Evolutionary conservation across 257 asterid species (phyloP), one percentile per base, ranked within the genome.

Genomic region (Solanum clarkiae): DNA sequence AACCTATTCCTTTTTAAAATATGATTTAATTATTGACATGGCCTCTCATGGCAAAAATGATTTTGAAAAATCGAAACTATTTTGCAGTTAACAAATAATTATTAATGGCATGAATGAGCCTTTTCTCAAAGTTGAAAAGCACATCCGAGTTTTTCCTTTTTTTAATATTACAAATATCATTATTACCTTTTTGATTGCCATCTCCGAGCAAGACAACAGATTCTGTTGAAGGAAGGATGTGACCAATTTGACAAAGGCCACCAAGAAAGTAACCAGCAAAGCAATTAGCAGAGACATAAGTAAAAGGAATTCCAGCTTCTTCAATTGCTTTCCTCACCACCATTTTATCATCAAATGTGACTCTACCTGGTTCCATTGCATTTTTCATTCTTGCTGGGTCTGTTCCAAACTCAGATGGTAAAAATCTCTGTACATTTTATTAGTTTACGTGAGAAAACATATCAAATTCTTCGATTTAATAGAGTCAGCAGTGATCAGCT

Each of bases 331-430:
- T 88, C 29, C 91, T 88, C 72, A 86, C 80, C 53, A 36, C 84
- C 89, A 88, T 86, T 79, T 88, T 88, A 29, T 88, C 91, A 22
- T 86, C 86, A 59, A 88, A 88, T 51, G 90, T 85, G 36, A 70
- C 87, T 15, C 86, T 45, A 26, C 90, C 90, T 3, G 91, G 91
- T 29, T 80, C 86, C 88, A 84, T 71, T 14, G 90, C 84, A 15
- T 85, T 71, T 14, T 74, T 84, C 88, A 89, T 85, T 82, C 88
- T 80, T 66, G 87, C 79, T 18, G 91, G 90, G 53, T 89, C 90
- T 9, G 84, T 85, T 16, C 88, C 91, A 55, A 87, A 89, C 60
- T 89, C 91, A 6, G 90, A 89, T 1, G 91, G 91, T 40, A 89
- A 83, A 65, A 89, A 87, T 45, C 91, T 87, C 91, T 89, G 13